These are phyloP conservation scores for Aspergillus hiratsukae DNA, from an alignment of 2,329 filamentous ascomycete species.

Conservation along the genomic window DNA sequence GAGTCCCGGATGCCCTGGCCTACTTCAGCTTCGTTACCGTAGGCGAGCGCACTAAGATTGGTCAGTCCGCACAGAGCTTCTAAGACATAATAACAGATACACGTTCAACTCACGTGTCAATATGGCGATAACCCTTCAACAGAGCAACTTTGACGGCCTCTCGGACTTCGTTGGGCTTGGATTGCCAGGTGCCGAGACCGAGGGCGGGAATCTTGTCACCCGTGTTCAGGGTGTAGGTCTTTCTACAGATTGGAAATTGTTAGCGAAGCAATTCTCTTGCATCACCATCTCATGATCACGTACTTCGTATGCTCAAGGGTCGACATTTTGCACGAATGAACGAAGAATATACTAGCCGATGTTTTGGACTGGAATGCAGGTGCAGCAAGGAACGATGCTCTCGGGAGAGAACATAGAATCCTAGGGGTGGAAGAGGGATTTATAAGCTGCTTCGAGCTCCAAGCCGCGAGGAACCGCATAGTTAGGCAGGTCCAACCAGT, in stretches of 20 bases:
- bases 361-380: not conserved
- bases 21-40: slow-evolving; percentile 64
- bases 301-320: slow-evolving; percentile 27
- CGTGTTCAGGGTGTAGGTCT: slow-evolving; percentile 46
- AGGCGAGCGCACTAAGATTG: slow-evolving; percentile 38
- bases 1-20: slow-evolving; percentile 63
- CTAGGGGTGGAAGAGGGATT: slow-evolving; percentile 7
- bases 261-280: not conserved
- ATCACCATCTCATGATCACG: slow-evolving; percentile 3
- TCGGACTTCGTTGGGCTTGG: slow-evolving; percentile 49
- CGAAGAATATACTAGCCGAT: not conserved
- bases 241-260: slow-evolving; percentile 19
- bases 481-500: slow-evolving; percentile 20
- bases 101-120: slow-evolving; percentile 44
- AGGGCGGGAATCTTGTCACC: slow-evolving; percentile 47
- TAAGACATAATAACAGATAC: not conserved
- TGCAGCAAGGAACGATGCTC: not conserved
- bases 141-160: slow-evolving; percentile 47
- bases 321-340: slow-evolving; percentile 23
- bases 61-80: not conserved
- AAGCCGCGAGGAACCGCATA: slow-evolving; percentile 3
- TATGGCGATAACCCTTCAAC: slow-evolving; percentile 52
- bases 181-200: slow-evolving; percentile 55
- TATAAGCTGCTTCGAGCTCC: slow-evolving; percentile 8
- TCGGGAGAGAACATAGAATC: not conserved